These are phyloP conservation scores for Cryptosporidium tyzzeri DNA, from an alignment of 169 alveolate genomes.

Conservation along the genomic window DNA sequence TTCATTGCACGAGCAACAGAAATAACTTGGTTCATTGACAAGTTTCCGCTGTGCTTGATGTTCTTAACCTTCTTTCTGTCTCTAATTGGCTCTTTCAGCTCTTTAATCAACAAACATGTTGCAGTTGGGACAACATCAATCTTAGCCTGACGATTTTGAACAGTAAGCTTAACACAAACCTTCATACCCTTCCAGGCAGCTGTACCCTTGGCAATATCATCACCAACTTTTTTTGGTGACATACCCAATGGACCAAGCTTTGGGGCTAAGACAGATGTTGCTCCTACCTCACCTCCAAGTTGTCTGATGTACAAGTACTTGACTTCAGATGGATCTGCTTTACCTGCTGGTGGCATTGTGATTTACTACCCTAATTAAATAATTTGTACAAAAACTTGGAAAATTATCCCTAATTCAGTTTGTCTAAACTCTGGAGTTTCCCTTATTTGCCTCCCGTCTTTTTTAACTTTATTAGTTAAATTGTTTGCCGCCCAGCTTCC, in stretches of 20 bases:
- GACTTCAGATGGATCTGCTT: slow-evolving; percentile 79
- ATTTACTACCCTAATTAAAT: not conserved
- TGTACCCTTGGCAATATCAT: slow-evolving; percentile 97
- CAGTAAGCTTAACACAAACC: slow-evolving; percentile 92
- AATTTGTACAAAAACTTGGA: slow-evolving; percentile 11
- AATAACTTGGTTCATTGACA: slow-evolving; percentile 92
- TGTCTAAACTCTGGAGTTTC: not conserved
- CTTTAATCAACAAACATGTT: slow-evolving; percentile 94
- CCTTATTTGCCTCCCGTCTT: slow-evolving; percentile 66
- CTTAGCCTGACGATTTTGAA: slow-evolving; percentile 91
- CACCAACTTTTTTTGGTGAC: slow-evolving; percentile 97
- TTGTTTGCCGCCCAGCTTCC: slow-evolving; percentile 27
- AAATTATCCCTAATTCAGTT: slow-evolving; percentile 7
- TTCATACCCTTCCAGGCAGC: slow-evolving; percentile 96
- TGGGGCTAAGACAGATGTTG: slow-evolving; percentile 98
- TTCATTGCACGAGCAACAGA: slow-evolving; percentile 94
- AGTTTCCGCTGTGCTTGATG: slow-evolving; percentile 96
- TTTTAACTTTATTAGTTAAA: slow-evolving; percentile 2
- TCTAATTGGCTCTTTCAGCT: slow-evolving; percentile 95
- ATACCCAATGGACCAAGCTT: slow-evolving; percentile 98
- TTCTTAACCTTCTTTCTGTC: slow-evolving; percentile 96
- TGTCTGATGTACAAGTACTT: slow-evolving; percentile 91
- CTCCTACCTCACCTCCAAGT: slow-evolving; percentile 97
- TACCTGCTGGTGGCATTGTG: slow-evolving; percentile 78
- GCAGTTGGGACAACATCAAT: slow-evolving; percentile 96